Base-by-base conservation (phyloP, 2,329 filamentous ascomycete genomes). In the Tolypocladium paradoxum region DNA sequence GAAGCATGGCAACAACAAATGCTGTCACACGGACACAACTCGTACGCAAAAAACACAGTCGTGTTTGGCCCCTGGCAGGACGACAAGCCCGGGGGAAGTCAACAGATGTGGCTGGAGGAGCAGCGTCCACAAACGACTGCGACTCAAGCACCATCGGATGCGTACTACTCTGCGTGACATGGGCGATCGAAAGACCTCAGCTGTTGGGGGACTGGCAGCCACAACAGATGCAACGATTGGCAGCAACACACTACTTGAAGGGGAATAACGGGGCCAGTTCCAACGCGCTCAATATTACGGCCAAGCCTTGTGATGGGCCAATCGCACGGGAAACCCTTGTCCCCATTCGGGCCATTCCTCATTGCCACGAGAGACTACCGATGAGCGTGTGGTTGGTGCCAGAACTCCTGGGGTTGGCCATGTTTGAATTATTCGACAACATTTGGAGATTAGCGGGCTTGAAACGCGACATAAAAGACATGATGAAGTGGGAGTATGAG, bases 1-100 rank as follows among this genome's bases (percentile, higher is more conserved):
- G 64, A 68, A 12, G 55, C 67, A 20, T 79, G 76, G 76, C 70
- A 72, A 35, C 72, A 74, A 47, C 65, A 70, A 31, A 53, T 56
- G 34, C 31, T 75, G 74, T 50, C 37, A 56, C 51, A 64, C 29
- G 46, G 53, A 5, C 55, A 50, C 29, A 58, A 59, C 12, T 60
- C 69, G n/a, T 76, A 74, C 57, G 52, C 66, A 29, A 74, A 68
- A 57, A 60, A 63, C n/a, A 55, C 56, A 31, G 73, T 70, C 4
- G 54, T 64, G 3, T 76, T 72, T 56, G 64, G 64, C 14, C 64
- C 61, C n/a, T 74, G 71, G 70, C 61, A 58, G 40, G 70, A 71
- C 48, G 64, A 63, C 6, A 63, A 66, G 18, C 9, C 53, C 20
- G 43, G 40, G 11, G 55, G 49, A 4, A 48, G 31, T 37, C 53